Base-by-base conservation (phyloP, 2,329 filamentous ascomycete genomes). In the Aspergillus fijiensis region DNA sequence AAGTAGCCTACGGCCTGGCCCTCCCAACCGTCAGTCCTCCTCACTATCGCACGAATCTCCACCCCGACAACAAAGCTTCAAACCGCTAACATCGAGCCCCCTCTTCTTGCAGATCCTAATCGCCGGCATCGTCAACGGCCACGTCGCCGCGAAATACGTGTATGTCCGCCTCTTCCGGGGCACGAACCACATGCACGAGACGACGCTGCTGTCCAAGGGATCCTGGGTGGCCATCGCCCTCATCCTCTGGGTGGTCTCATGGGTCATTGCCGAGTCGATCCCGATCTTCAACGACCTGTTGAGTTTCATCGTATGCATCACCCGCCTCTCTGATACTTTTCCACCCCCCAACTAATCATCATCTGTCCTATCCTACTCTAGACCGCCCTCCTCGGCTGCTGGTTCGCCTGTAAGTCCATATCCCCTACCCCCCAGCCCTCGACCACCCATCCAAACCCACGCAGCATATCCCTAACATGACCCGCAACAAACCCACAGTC, bases 261-360 rank as follows among this genome's bases (percentile, higher is more conserved):
- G 85, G 80, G 72, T 90, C 57, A 86, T 91, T 57, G 87, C 88
- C 2, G 85, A 89, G 72, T 85, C 85, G 0, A 87, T 91, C 3
- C 89, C 89, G 1, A 84, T 86, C 49, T 91, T 91, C 77, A 85
- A 85, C 67, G 80, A 86, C 53, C 75, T 91, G 5, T 75, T 91
- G 31, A 85, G 85, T 19, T 75, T 91, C 21, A 84, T 90, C 63
- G 67, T 75, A 72, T 51, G 71, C 62, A 6, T 27, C 14, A 1
- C 33, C 11, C 70, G 9, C 45, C 23, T 5, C 27, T 29, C 27
- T 29, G 27, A 29, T 29, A 29, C 2, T 29, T 29, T 29, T 29
- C 27, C 27, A 29, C 27, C 27, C 2, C 7, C 10, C 27, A 6
- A 29, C 27, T 29, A 29, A 29, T 7, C 27, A 29, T 29, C 9